phyloP scores from a whole-genome alignment of 2,329 filamentous ascomycete genomes.

The Apiospora marii region DNA sequence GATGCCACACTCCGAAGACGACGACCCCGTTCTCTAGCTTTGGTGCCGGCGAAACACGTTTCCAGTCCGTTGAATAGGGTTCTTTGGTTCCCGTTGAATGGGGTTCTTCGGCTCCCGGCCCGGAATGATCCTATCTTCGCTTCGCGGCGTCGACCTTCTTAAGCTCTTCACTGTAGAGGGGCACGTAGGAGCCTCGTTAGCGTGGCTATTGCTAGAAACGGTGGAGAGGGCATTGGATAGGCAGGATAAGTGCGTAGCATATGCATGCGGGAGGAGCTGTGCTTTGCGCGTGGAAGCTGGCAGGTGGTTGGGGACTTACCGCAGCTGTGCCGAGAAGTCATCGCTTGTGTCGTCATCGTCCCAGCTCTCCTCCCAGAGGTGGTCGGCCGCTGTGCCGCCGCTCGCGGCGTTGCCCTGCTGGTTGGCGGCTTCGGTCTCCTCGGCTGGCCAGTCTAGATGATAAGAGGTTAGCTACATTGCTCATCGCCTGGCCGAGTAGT shows the following conservation, averaged over 20 bases:
- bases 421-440: slow-evolving; percentile 80
- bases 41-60: not conserved
- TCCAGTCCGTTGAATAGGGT: not conserved
- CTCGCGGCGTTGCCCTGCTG: slow-evolving; percentile 48
- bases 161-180: slow-evolving; percentile 76
- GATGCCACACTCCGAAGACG: not conserved
- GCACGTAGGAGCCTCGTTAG: not conserved
- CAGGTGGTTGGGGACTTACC: slow-evolving; percentile 62
- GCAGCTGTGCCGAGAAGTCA: slow-evolving; percentile 94
- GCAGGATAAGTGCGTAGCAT: not conserved
- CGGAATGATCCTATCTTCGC: slow-evolving; percentile 55
- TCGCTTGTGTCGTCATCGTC: slow-evolving; percentile 97
- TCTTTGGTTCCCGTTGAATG: not conserved
- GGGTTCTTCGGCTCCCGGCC: not conserved
- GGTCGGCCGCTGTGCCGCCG: slow-evolving; percentile 71
- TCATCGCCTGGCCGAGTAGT: not conserved
- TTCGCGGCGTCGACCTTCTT: slow-evolving; percentile 89
- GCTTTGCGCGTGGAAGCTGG: not conserved
- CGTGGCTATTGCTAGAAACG: not conserved
- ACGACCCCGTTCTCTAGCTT: not conserved
- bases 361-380: slow-evolving; percentile 99
- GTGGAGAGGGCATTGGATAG: not conserved
- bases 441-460: slow-evolving; percentile 83
- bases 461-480: not conserved
- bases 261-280: not conserved